Conservation (phyloP, 164 flowering plant species). For the Buxus sempervirens region DNA sequence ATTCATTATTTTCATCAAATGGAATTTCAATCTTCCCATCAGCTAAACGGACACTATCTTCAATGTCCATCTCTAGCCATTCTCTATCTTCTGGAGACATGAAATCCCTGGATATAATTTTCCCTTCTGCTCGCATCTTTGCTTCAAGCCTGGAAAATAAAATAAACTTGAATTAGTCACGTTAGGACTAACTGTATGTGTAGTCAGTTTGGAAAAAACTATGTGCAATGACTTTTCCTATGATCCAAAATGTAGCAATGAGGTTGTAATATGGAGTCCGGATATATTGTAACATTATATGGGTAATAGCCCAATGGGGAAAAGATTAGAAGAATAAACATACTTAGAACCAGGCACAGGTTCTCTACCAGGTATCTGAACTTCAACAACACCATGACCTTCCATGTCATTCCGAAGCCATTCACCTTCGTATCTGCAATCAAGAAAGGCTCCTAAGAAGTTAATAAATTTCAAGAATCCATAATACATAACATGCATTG, state of each 20-base stretch:
- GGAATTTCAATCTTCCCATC: slow-evolving; percentile 55
- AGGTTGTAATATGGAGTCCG: too few relatives aligned
- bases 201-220: too few relatives aligned
- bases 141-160: slow-evolving; percentile 64
- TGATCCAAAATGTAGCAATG: too few relatives aligned
- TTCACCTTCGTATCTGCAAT: slow-evolving; percentile 92
- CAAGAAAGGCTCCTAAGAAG: slow-evolving; percentile 8
- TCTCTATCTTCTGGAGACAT: slow-evolving; percentile 86
- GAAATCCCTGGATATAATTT: slow-evolving; percentile 67
- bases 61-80: slow-evolving; percentile 96
- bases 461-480: too few relatives aligned
- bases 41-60: slow-evolving; percentile 63
- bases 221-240: too few relatives aligned
- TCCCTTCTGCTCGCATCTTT: slow-evolving; percentile 86
- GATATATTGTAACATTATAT: too few relatives aligned
- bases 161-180: slow-evolving; percentile 2
- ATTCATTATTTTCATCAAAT: slow-evolving; percentile 65
- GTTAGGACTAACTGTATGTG: neutral
- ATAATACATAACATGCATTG: neutral
- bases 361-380: slow-evolving; percentile 74
- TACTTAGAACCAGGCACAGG: slow-evolving; percentile 96
- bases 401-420: slow-evolving; percentile 89
- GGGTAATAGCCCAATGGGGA: too few relatives aligned
- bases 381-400: slow-evolving; percentile 97
- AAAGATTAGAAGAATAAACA: slow-evolving; percentile 21